Percentiles rank a stretch among this genome's conserved stretches.
phyloP scores from a whole-genome alignment of 768 basidiomycete genomes.

The Kwoniella sp. region DNA sequence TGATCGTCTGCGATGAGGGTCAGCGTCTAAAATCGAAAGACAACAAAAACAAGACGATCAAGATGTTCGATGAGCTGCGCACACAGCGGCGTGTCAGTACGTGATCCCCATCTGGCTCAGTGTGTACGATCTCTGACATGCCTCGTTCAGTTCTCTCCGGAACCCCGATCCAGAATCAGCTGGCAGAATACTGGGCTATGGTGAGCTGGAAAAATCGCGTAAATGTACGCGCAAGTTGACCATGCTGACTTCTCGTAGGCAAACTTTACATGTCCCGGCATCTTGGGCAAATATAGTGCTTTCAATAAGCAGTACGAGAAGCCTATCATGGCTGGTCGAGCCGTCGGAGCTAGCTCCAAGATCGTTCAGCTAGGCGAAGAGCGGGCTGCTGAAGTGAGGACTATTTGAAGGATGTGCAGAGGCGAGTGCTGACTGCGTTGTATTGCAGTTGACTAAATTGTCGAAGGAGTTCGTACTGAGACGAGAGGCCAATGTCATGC shows the following conservation, averaged over 20 bases:
- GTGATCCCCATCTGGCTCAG: not conserved
- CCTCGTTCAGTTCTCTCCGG: constrained; percentile 69
- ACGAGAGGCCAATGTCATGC: constrained; percentile 77
- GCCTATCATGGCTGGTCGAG: constrained; percentile 82
- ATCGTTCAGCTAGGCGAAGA: constrained; percentile 77
- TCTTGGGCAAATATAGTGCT: constrained; percentile 62
- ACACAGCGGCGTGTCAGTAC: constrained; percentile 72
- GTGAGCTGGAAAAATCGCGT: constrained; percentile 58
- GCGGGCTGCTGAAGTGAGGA: constrained; percentile 70
- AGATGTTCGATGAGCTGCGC: constrained; percentile 76
- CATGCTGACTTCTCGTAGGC: constrained; percentile 60
- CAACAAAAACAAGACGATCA: constrained; percentile 77
- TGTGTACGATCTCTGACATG: constrained; percentile 1
- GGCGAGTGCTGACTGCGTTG: constrained; percentile 10
- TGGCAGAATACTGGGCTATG: constrained; percentile 96
- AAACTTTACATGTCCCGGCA: constrained; percentile 90
- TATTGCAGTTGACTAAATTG: constrained; percentile 66
- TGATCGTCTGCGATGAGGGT: constrained; percentile 97
- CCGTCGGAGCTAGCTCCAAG: constrained; percentile 70
- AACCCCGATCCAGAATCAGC: constrained; percentile 95
- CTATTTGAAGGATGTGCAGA: no score
- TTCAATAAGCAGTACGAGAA: constrained; percentile 71
- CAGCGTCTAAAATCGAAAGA: constrained; percentile 90
- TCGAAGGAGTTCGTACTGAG: constrained; percentile 87
- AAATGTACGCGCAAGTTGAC: not conserved